phyloP scores from a whole-genome alignment of 495 filamentous ascomycete genomes.

The Trichoderma reesei region DNA sequence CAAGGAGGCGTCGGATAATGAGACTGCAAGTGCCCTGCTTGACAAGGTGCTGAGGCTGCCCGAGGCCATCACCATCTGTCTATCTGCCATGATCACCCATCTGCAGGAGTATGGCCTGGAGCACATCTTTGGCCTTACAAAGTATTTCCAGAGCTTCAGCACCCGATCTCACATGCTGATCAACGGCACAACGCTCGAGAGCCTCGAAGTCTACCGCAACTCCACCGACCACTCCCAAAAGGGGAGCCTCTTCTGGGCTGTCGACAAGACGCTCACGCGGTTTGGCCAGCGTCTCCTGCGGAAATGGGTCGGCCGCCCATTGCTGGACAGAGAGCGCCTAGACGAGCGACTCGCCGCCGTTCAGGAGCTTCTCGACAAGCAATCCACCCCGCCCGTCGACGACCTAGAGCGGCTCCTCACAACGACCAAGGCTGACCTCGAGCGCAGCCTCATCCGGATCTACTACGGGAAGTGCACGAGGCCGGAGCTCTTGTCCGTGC shows the following conservation, averaged over 20 bases:
- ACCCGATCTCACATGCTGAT: conserved; percentile 91
- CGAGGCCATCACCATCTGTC: conserved; percentile 78
- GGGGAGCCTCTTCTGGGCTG: conserved; percentile 89
- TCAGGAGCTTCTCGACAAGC: conserved; percentile 69
- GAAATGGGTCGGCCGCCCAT: conserved; percentile 90
- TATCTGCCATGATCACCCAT: conserved; percentile 95
- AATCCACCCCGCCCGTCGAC: conserved; percentile 56
- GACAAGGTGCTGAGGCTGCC: conserved; percentile 81
- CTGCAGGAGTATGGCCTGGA: conserved; percentile 88
- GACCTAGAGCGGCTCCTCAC: conserved; percentile 58
- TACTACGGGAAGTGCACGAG: conserved; percentile 95
- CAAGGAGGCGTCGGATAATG: conserved; percentile 40
- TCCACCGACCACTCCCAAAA: conserved; percentile 78
- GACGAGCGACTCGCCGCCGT: conserved; percentile 83
- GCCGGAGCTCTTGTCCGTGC: conserved; percentile 73
- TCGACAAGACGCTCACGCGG: conserved; percentile 85
- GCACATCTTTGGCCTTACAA: conserved; percentile 93
- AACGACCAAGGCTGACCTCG: conserved; percentile 71
- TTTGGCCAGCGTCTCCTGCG: conserved; percentile 82
- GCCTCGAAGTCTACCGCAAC: conserved; percentile 92
- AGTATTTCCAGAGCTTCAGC: conserved; percentile 96
- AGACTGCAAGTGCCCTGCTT: conserved; percentile 50
- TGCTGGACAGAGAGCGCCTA: conserved; percentile 67
- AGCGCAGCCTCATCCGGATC: conserved; percentile 85
- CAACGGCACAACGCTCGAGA: conserved; percentile 90